These are phyloP conservation scores for Arthroderma sp. DNA, from an alignment of 2,329 filamentous ascomycete genomes.

Conservation along the genomic window DNA sequence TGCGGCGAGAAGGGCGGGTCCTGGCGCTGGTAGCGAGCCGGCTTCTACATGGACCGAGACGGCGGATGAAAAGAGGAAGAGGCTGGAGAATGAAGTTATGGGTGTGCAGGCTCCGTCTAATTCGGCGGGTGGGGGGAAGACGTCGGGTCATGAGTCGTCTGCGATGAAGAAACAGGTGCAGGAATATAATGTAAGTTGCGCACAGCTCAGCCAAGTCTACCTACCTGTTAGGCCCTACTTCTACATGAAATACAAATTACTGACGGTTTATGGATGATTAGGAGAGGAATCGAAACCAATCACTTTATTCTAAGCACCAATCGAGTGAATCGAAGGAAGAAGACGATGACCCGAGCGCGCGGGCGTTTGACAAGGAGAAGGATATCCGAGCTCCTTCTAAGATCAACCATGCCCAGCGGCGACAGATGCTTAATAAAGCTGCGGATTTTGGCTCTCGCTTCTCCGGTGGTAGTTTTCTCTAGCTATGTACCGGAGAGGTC, in stretches of 20 bases:
- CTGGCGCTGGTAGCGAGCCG: conserved; percentile 26
- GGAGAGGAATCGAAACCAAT: conserved; percentile 10
- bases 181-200: conserved; percentile 12
- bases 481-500: background rate
- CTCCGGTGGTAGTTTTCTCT: conserved; percentile 53
- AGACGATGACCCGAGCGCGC: conserved; percentile 81
- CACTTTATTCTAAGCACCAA: conserved; percentile 11
- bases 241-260: background rate
- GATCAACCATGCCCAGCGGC: conserved; percentile 59
- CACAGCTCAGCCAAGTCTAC: background rate
- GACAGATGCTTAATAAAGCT: conserved; percentile 63
- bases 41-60: conserved; percentile 70
- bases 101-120: conserved; percentile 42
- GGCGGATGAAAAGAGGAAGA: conserved; percentile 67
- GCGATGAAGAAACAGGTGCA: conserved; percentile 5
- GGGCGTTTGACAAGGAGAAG: conserved; percentile 83
- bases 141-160: background rate
- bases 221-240: background rate
- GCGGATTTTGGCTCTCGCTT: conserved; percentile 68
- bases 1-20: conserved; percentile 34
- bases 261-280: background rate
- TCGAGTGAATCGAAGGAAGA: conserved; percentile 42
- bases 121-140: conserved; percentile 1
- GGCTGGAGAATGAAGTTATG: conserved; percentile 68
- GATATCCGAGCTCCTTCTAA: conserved; percentile 70